phyloP scores from a whole-genome alignment of 1,284 basidiomycete species.

The Ceratorhiza oryzae-sativae region DNA sequence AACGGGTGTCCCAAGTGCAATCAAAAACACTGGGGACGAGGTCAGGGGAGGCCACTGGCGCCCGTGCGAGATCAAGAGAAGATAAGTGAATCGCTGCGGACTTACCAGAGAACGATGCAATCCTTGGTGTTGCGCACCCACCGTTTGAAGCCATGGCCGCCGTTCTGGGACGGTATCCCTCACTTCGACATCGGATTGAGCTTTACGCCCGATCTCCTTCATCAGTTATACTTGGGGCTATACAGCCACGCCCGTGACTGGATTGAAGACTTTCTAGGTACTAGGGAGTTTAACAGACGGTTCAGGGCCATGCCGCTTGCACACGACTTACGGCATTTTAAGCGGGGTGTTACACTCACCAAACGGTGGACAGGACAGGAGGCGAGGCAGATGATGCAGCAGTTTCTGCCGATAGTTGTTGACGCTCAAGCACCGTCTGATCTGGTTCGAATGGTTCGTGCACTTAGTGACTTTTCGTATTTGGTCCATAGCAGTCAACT shows the following conservation, averaged over 20 bases:
- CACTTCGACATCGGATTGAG: constrained; percentile 1
- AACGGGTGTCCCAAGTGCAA: constrained; percentile 9
- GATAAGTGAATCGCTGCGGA: not conserved
- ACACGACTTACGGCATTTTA: constrained; percentile 11
- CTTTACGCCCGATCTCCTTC: not conserved
- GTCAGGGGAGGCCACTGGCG: not conserved
- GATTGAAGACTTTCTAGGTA: not conserved
- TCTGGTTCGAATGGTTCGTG: not conserved
- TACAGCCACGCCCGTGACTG: constrained; percentile 43
- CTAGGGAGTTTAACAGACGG: not conserved
- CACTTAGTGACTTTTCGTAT: not conserved
- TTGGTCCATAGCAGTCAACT: not conserved
- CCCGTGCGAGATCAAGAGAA: not conserved
- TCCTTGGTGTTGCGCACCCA: not conserved
- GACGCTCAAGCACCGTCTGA: not conserved
- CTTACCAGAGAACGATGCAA: not conserved
- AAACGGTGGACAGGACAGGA: constrained; percentile 7
- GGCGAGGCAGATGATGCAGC: not conserved
- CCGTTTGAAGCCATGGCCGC: not conserved
- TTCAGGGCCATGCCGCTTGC: constrained; percentile 19
- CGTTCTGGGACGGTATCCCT: constrained; percentile 11
- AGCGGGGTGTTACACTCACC: not conserved
- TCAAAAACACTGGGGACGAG: not conserved
- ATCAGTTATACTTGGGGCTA: constrained; percentile 36
- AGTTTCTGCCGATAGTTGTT: not conserved